Evolutionary conservation across 495 filamentous ascomycete species (phyloP), one percentile per base, ranked within the genome.

Genomic region (Hypoxylon lienhwacheense): DNA sequence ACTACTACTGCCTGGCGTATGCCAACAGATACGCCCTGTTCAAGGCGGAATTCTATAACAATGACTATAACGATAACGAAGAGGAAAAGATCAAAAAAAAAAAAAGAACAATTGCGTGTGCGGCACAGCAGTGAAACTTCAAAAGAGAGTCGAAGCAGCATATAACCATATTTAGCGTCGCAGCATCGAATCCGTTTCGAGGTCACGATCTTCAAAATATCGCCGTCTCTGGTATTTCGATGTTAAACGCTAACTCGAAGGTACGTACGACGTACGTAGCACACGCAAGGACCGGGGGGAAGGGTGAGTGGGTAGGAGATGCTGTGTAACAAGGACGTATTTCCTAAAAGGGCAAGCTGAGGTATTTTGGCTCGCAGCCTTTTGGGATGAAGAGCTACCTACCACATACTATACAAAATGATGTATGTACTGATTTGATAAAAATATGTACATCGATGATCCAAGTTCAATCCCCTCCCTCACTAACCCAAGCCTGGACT

Each of bases 51-150:
- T 15, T 42, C 14, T 14, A 17, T 7, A 3, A 21, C 35, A 7
- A 21, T n/a, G 12, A 2, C 35, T 42, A 24, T 47, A 28, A 32
- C 37, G 36, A 21, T 24, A 11, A 29, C 29, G 36, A 36, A 16
- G 24, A 26, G 15, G 21, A 11, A 25, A 10, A 29, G 41, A 19
- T 31, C 33, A 19, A 22, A 61, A 56, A n/a, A n/a, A n/a, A n/a
- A n/a, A n/a, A n/a, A n/a, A n/a, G n/a, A n/a, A n/a, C n/a, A n/a
- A 61, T 56, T 55, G 58, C 52, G 58, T 21, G 52, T 61, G 46
- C 47, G 58, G 58, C 58, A 56, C 58, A 61, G 58, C 47, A 15
- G 4, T 17, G 31, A 43, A 46, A 16, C 49, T n/a, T n/a, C n/a
- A n/a, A n/a, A n/a, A n/a, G n/a, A n/a, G n/a, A n/a, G n/a, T n/a